phyloP scores from a whole-genome alignment of 192 early-diverging fungal genomes.

The Gonapodya sp. region DNA sequence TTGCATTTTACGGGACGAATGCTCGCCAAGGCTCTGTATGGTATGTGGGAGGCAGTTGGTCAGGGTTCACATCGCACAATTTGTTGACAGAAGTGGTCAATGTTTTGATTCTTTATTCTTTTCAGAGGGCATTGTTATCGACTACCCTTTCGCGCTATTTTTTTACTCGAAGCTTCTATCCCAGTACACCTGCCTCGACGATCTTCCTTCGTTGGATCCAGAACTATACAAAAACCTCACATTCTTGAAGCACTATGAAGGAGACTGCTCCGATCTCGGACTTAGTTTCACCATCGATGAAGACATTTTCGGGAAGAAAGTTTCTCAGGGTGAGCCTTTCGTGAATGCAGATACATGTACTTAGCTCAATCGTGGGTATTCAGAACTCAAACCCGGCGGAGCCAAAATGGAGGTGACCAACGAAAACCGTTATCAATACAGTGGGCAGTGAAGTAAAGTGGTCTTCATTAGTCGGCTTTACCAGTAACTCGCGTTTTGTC shows the following conservation, averaged over 20 bases:
- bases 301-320: conserved; percentile 39
- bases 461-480: conserved; percentile 23
- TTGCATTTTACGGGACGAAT: conserved; percentile 45
- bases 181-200: conserved; percentile 26
- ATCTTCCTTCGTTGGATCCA: conserved; percentile 35
- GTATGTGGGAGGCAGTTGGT: neutral
- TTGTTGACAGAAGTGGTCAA: neutral
- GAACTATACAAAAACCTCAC: conserved; percentile 36
- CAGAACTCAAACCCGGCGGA: conserved; percentile 15
- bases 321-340: conserved; percentile 18
- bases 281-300: conserved; percentile 47
- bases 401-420: conserved; percentile 11
- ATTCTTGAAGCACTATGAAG: conserved; percentile 36
- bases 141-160: conserved; percentile 38
- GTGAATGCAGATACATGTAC: neutral
- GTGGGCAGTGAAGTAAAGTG: too few relatives aligned
- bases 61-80: conserved; percentile 10
- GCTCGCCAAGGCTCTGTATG: conserved; percentile 45
- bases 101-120: neutral
- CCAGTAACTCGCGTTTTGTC: conserved; percentile 11
- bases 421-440: conserved; percentile 13
- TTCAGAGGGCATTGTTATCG: conserved; percentile 34
- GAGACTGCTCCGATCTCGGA: conserved; percentile 33
- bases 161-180: conserved; percentile 42
- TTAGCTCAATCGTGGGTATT: neutral